These are phyloP conservation scores for Lachnellula suecica DNA, from an alignment of 2,329 filamentous ascomycete species.

Conservation along the genomic window DNA sequence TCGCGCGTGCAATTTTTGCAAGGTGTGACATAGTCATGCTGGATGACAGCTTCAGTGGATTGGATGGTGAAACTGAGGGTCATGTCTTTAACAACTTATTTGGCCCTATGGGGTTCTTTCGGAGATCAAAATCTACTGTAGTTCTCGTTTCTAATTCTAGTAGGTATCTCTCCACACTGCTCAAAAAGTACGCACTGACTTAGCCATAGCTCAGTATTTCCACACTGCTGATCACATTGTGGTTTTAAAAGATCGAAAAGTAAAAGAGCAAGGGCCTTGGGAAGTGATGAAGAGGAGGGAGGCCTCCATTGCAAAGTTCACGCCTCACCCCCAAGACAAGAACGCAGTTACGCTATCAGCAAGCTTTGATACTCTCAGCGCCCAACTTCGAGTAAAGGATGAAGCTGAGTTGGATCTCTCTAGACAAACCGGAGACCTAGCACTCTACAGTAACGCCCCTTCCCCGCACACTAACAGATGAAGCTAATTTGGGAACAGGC, in stretches of 20 bases:
- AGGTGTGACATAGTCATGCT: conserved; percentile 40
- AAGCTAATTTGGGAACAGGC: conserved; percentile 4
- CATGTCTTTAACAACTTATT: conserved; percentile 43
- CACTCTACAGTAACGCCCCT: conserved; percentile 19
- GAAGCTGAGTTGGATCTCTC: conserved; percentile 23
- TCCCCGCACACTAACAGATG: background rate
- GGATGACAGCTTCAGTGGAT: conserved; percentile 46
- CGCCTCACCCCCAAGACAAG: conserved; percentile 25
- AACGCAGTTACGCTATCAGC: conserved; percentile 18
- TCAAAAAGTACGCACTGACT: conserved; percentile 2
- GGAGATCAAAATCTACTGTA: conserved; percentile 37
- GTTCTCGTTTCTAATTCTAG: conserved; percentile 43
- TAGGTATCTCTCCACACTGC: conserved; percentile 24
- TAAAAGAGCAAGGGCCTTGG: conserved; percentile 37
- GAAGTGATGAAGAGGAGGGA: conserved; percentile 14
- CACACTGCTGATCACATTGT: conserved; percentile 40
- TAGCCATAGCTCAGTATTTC: conserved; percentile 35
- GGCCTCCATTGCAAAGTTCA: conserved; percentile 22
- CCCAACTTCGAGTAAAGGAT: conserved; percentile 15
- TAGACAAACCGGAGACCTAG: conserved; percentile 22
- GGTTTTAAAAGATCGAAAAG: conserved; percentile 30
- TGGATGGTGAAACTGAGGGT: conserved; percentile 44
- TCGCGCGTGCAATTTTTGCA: conserved; percentile 48
- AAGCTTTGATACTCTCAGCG: conserved; percentile 14
- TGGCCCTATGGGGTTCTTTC: conserved; percentile 40